Evolutionary conservation across 805 yeast species (phyloP), one percentile per base, ranked within the genome.

Genomic region (Kluyveromyces starmeri): DNA sequence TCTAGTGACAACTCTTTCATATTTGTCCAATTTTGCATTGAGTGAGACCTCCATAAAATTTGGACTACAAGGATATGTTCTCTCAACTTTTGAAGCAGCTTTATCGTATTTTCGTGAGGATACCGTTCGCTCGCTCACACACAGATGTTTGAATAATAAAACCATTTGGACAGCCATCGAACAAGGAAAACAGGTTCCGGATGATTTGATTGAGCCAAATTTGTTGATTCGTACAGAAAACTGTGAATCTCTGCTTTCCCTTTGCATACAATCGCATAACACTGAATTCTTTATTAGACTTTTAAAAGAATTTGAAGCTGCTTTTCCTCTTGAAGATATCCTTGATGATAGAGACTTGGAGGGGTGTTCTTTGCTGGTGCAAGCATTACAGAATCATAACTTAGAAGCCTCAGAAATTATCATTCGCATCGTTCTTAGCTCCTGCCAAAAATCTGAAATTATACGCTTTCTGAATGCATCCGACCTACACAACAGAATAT

Each of bases 11-110:
- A 86, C 82, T 43, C 50, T 88, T 8, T 66, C 61, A 29, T 85
- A 83, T 51, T 68, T 86, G 32, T 73, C 75, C 41, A 62, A 68
- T 25, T 84, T 80, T 48, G 68, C 78, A 2, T 55, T 56, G 23
- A 36, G 42, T 22, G 45, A 48, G n/a, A 59, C 57, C n/a, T 65
- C 65, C 25, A 48, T 64, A 6, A 72, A 67, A 27, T 50, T 64
- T 3, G 95, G 95, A 0, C 63, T 72, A 16, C 54, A 71, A 20
- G 94, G 83, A 8, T 89, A 89, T 52, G 78, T 86, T 1, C 44
- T 85, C 10, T 79, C 95, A 28, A 84, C 95, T 5, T 63, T 86
- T 28, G 95, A 86, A 46, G 95, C 86, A 0, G 94, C 83, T 0
- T 48, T 84, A 7, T 73, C 62, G 37, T 89, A 80, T 48, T 62